These are phyloP conservation scores for Coniochaeta sp. DNA, from an alignment of 2,329 filamentous ascomycete species.

Conservation along the genomic window DNA sequence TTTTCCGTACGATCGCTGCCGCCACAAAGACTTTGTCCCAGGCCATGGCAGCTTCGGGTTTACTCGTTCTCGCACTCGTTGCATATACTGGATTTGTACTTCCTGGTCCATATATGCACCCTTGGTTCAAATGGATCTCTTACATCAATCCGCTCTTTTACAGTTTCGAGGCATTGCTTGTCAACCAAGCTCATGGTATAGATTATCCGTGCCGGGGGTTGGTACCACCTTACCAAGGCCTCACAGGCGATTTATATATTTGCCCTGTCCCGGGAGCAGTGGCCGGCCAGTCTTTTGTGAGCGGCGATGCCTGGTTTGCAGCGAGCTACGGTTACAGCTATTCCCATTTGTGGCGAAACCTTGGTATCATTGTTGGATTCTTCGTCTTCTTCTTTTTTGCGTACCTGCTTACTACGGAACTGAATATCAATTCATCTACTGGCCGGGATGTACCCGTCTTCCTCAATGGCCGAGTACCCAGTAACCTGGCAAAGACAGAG, in stretches of 20 bases:
- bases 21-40: too few species aligned
- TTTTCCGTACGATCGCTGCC: too few species aligned
- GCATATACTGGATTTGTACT: conserved; percentile 53
- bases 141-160: conserved; percentile 69
- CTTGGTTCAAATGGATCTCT: conserved; percentile 69
- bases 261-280: conserved; percentile 47
- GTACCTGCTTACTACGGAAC: too few species aligned
- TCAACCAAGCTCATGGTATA: conserved; percentile 61
- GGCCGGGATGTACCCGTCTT: too few species aligned
- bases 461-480: too few species aligned
- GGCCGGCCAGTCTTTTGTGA: conserved; percentile 44
- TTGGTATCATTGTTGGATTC: too few species aligned
- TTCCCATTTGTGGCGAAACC: conserved; percentile 57
- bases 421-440: too few species aligned
- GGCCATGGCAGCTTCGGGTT: too few species aligned
- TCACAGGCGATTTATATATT: conserved; percentile 37
- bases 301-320: conserved; percentile 53
- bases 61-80: conserved; percentile 53
- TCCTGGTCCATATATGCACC: conserved; percentile 49
- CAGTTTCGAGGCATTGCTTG: conserved; percentile 62
- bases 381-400: too few species aligned
- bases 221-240: conserved; percentile 36
- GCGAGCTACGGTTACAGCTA: conserved; percentile 48
- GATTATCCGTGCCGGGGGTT: conserved; percentile 46
- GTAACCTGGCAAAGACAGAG: too few species aligned